Base-by-base conservation (phyloP, 2,329 filamentous ascomycete genomes). In the Venturiaceae sp. region DNA sequence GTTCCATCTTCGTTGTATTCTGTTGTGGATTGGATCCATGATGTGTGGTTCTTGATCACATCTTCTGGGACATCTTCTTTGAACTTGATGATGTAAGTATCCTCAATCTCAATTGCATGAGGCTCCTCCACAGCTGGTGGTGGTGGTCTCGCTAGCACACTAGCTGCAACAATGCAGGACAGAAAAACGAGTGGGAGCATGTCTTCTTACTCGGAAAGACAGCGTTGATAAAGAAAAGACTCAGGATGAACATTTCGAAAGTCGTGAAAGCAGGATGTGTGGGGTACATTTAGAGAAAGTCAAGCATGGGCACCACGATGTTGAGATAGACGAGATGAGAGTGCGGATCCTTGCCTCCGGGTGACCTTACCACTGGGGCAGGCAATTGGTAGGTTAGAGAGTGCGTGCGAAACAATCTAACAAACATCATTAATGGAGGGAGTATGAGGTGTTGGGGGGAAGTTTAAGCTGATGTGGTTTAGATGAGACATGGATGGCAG, bases 71-170 rank as follows among this genome's bases (percentile, higher is more conserved):
- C 21, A n/a, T 39, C 32, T 6, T 47, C 39, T 47, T 47, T 44
- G 41, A 58, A 58, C 16, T 23, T 47, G 16, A 58, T 36, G 55
- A 58, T 47, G 23, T 58, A 58, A 23, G 39, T 58, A 28, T 58
- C 32, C 26, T 39, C 36, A 14, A 58, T 39, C 3, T 58, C 33
- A 30, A 30, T 44, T 11, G 54, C 52, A 19, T 50, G 44, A 50
- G 44, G 44, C 19, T 30, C 26, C 44, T 50, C 44, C 23, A 30
- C 44, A n/a, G 26, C 44, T 30, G 44, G 44, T n/a, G 44, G 44
- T n/a, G 44, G 44, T 26, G 44, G 44, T n/a, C 44, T 50, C 44
- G 44, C 44, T 30, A 30, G 13, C 26, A 50, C 44, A 50, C 13
- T 16, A 30, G 9, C 23, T 5, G 23, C 44, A 50, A 30, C 13